These are phyloP conservation scores for Lactuca sativa DNA, from an alignment of 129 eudicot genomes.

Conservation along the genomic window DNA sequence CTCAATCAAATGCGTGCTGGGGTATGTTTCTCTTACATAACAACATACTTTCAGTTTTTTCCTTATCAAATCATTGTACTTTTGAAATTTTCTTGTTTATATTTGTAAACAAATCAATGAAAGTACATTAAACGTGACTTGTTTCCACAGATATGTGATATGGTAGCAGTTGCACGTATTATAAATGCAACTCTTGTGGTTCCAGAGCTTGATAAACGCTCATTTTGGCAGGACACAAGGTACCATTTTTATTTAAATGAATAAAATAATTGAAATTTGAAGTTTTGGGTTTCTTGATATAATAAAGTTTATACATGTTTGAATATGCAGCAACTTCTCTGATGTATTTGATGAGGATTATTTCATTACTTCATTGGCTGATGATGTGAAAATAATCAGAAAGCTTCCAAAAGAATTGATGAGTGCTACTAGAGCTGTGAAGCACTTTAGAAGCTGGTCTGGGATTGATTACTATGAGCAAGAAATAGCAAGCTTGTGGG, in stretches of 20 bases:
- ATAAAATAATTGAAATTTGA: neutral
- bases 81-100: neutral
- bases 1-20: constrained; percentile 99
- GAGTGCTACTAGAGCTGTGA: constrained; percentile 83
- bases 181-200: constrained; percentile 91
- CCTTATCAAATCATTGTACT: too few relatives aligned
- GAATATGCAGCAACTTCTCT: constrained; percentile 85
- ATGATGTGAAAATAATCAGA: constrained; percentile 68
- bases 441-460: constrained; percentile 98
- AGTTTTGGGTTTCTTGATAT: constrained; percentile 13
- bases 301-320: neutral
- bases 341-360: constrained; percentile 87
- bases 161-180: constrained; percentile 93
- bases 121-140: neutral
- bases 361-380: constrained; percentile 72
- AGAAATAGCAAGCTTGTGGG: constrained; percentile 88
- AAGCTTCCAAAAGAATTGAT: constrained; percentile 76
- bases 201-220: constrained; percentile 94
- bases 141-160: constrained; percentile 75
- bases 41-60: too few relatives aligned
- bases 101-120: neutral
- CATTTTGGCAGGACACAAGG: constrained; percentile 97
- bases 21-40: constrained; percentile 40
- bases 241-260: constrained; percentile 19
- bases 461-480: constrained; percentile 78